phyloP scores from a whole-genome alignment of 768 basidiomycete species.

The Mycena vitilis region DNA sequence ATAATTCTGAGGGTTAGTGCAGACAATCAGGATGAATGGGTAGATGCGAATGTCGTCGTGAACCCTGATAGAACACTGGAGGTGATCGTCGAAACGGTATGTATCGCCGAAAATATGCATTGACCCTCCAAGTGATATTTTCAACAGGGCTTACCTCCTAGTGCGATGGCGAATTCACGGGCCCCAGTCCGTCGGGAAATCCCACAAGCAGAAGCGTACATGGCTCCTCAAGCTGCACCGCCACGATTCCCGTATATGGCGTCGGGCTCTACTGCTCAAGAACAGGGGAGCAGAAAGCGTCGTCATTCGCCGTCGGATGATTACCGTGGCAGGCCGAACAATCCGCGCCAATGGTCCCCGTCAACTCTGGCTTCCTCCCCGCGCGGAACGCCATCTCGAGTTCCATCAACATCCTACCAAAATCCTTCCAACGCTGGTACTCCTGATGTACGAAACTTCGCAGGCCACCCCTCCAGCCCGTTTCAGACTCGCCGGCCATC shows the following conservation, averaged over 20 bases:
- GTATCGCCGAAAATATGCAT: constrained; percentile 34
- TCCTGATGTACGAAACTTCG: constrained; percentile 4
- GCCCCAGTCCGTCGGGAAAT: background rate
- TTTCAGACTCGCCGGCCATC: background rate
- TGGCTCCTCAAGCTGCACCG: constrained; percentile 1
- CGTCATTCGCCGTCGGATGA: constrained; percentile 24
- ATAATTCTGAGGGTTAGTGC: constrained; percentile 71
- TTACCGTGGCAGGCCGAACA: constrained; percentile 7
- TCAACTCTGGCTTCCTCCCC: constrained; percentile 25
- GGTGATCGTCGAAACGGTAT: constrained; percentile 69
- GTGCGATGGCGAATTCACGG: background rate
- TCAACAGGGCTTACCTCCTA: constrained; percentile 19
- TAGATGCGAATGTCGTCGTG: constrained; percentile 68
- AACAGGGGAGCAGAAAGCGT: constrained; percentile 24
- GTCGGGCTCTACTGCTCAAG: background rate
- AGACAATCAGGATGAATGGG: constrained; percentile 62
- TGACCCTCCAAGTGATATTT: background rate
- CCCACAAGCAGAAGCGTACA: background rate
- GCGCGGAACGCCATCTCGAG: constrained; percentile 16
- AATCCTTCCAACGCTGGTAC: background rate
- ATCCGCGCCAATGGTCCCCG: constrained; percentile 26
- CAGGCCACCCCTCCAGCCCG: background rate
- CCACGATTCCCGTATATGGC: background rate
- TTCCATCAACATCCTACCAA: constrained; percentile 13
- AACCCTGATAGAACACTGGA: constrained; percentile 65